Base-by-base conservation (phyloP, 495 filamentous ascomycete species). In the Terfezia claveryi region DNA sequence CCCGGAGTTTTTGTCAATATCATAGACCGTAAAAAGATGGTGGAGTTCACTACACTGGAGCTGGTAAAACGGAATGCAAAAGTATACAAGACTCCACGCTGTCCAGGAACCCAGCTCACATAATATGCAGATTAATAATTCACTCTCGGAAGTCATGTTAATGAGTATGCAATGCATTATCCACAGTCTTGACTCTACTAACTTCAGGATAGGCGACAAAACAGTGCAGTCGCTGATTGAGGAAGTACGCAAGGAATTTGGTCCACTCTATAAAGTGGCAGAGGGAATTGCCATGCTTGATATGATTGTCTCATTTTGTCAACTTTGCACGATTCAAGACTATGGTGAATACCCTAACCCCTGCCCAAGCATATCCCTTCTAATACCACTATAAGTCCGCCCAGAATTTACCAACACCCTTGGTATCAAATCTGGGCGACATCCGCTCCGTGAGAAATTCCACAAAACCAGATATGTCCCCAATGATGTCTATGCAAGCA, bases 201-300 rank as follows among this genome's bases (percentile, higher is more conserved):
- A 62, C 36, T 52, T 38, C 12, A 51, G 12, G 36, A 17, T 38
- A 65, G 62, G 62, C 58, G 80, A 83, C 62, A 75, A 75, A 41
- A 75, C 80, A 3, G 72, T 95, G 27, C 75, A 83, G 56, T 68
- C 78, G 44, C 72, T 98, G 8, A 76, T 87, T 23, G 71, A 76
- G 16, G 70, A 79, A 11, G 71, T 93, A 27, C 73, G 82, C 38
- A 67, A 70, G 4, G 76, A 87, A 54, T 76, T 87, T 20, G 78
- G 80, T 0, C 67, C 69, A 3, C 70, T 95, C 0, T 92, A 88
- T 67, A 78, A 76, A 55, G 74, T 86, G 53, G 87, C 84, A 59
- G 87, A 95, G 61, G 80, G 78, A 17, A 80, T 95, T 57, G 85
- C 85, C n/a, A 76, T 86, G 66, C 73, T 98, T 6, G 91, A 98